A percentile compares a stretch with the other conserved stretches of the same genome.
Conservation (phyloP, 2,329 filamentous ascomycete species). For the Xylaria sp. region DNA sequence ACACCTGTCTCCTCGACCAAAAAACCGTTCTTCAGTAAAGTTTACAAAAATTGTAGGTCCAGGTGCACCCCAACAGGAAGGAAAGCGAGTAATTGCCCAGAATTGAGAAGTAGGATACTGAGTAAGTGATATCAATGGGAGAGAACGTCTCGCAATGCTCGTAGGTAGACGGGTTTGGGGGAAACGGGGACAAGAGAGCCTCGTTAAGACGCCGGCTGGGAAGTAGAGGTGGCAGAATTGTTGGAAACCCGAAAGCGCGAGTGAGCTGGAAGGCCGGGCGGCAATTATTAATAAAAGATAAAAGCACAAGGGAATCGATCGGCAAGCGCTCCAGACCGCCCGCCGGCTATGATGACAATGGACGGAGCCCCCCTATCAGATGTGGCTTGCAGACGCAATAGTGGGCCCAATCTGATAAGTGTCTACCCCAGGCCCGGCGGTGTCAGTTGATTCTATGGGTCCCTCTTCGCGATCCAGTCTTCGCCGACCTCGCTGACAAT, state of each 20-base stretch:
- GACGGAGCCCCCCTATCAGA: slow-evolving; percentile 44
- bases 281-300: slow-evolving; percentile 29
- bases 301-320: slow-evolving; percentile 1
- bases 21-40: background rate
- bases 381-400: slow-evolving; percentile 40
- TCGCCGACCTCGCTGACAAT: slow-evolving; percentile 24
- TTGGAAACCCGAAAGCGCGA: slow-evolving; percentile 21
- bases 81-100: background rate
- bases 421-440: background rate
- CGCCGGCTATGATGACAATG: slow-evolving; percentile 39
- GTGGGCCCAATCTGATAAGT: slow-evolving; percentile 39
- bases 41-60: background rate
- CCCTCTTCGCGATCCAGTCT: slow-evolving; percentile 1
- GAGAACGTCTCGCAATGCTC: background rate
- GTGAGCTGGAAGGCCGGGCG: slow-evolving; percentile 12
- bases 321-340: slow-evolving; percentile 16
- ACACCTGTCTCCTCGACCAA: background rate
- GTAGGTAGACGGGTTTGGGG: background rate
- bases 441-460: background rate
- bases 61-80: background rate
- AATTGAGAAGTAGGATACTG: background rate
- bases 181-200: background rate
- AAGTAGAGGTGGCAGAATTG: slow-evolving; percentile 15
- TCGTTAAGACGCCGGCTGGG: background rate
- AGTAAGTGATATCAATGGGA: background rate